A percentile compares a stretch with the other conserved stretches of the same genome.
Evolutionary conservation across 495 filamentous ascomycete genomes (phyloP).

Genomic region (Lasiosphaeria hispida): DNA sequence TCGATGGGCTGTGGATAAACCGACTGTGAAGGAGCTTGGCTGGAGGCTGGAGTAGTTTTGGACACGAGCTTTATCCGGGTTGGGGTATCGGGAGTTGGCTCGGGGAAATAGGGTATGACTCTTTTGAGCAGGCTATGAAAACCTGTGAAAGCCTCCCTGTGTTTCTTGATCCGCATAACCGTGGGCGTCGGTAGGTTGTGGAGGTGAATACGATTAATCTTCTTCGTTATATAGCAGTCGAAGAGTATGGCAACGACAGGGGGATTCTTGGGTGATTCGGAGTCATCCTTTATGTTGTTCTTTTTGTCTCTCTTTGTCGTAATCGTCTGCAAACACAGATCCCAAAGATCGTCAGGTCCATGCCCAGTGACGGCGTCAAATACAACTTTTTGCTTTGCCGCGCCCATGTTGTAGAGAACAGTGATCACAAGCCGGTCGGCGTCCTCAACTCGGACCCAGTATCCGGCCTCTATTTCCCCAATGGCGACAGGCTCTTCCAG

Average conservation of each 20-base stretch:
- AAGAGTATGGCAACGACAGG: conserved; percentile 24
- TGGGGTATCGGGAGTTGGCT: conserved; percentile 2
- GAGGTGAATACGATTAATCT: background rate
- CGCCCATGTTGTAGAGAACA: conserved; percentile 16
- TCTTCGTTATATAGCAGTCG: conserved; percentile 19
- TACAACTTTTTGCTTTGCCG: background rate
- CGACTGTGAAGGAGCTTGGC: too few species aligned
- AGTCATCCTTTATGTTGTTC: too few species aligned
- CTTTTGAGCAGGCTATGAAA: conserved; percentile 21
- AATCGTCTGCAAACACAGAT: conserved; percentile 16
- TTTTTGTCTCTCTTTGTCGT: background rate
- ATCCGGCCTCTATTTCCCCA: conserved; percentile 13
- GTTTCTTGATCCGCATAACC: conserved; percentile 1
- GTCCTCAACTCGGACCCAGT: conserved; percentile 25
- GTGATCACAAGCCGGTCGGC: conserved; percentile 26
- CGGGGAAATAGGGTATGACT: conserved; percentile 15
- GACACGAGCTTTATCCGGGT: conserved; percentile 7
- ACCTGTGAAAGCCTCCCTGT: background rate
- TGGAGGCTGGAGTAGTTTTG: too few species aligned
- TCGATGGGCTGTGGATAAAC: too few species aligned
- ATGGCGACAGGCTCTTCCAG: conserved; percentile 14
- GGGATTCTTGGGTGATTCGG: background rate
- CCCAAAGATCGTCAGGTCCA: conserved; percentile 21
- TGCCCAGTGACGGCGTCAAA: conserved; percentile 3
- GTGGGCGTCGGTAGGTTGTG: background rate